These are phyloP conservation scores for Aureobasidium sp. DNA, from an alignment of 2,329 filamentous ascomycete species.

Conservation along the genomic window DNA sequence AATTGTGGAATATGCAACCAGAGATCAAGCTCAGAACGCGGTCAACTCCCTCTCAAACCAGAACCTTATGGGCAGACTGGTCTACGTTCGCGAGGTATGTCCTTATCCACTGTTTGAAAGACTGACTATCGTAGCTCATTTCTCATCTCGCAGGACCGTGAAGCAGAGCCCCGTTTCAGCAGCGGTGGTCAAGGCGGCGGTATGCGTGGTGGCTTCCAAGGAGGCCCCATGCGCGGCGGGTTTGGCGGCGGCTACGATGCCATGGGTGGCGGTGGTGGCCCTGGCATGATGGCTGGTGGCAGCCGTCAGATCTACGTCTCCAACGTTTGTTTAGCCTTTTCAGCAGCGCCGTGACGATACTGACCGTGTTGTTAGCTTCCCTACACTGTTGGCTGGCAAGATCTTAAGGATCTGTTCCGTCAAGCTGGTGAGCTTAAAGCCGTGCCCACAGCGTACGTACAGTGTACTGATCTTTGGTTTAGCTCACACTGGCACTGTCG, in stretches of 20 bases:
- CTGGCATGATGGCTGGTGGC: conserved; percentile 47
- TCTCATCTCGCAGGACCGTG: conserved; percentile 62
- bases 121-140: neutral
- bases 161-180: conserved; percentile 93
- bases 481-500: conserved; percentile 61
- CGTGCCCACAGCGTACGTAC: neutral
- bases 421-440: conserved; percentile 72
- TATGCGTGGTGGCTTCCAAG: conserved; percentile 43
- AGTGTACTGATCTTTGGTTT: conserved; percentile 13
- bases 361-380: conserved; percentile 59
- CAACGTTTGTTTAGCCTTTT: conserved; percentile 66
- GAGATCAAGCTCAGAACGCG: conserved; percentile 96
- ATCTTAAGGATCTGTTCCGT: conserved; percentile 96
- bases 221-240: conserved; percentile 33
- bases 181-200: conserved; percentile 46
- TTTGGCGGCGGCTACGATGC: conserved; percentile 44
- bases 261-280: conserved; percentile 39
- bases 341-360: conserved; percentile 18
- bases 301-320: conserved; percentile 93
- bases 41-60: conserved; percentile 98
- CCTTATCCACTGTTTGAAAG: neutral
- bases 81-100: conserved; percentile 92
- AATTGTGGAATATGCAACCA: conserved; percentile 99
- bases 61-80: conserved; percentile 94
- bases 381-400: conserved; percentile 97